Evolutionary conservation across 2,329 filamentous ascomycete genomes (phyloP).

Genomic region (Exophiala lecanii-corni): DNA sequence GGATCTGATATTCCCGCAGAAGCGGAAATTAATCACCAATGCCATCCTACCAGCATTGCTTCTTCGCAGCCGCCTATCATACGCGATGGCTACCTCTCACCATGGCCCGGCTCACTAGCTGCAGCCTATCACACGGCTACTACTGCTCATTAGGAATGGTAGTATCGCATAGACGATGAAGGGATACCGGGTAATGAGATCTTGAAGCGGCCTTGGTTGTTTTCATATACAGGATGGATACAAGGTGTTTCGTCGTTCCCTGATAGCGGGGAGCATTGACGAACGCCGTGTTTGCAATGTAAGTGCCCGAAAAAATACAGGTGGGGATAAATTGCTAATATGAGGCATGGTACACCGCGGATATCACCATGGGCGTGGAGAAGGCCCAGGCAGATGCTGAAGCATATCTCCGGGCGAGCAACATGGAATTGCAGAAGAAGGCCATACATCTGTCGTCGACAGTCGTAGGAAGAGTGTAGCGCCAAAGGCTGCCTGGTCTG

Average conservation of each 20-base stretch:
- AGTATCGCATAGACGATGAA: too few relatives aligned
- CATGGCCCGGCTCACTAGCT: background rate
- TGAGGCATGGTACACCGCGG: slow-evolving; percentile 59
- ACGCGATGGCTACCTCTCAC: background rate
- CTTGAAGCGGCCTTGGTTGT: too few relatives aligned
- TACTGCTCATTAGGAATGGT: too few relatives aligned
- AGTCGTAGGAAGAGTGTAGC: background rate
- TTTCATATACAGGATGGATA: too few relatives aligned
- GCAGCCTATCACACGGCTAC: background rate
- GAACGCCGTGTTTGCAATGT: slow-evolving; percentile 3
- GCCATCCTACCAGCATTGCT: background rate
- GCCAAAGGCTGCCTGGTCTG: background rate
- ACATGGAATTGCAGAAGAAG: slow-evolving; percentile 1
- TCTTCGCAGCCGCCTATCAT: background rate
- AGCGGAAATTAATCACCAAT: background rate
- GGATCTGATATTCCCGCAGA: background rate
- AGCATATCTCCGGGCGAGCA: slow-evolving; percentile 33
- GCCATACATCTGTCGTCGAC: background rate
- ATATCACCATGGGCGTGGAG: slow-evolving; percentile 57
- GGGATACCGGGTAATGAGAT: too few relatives aligned
- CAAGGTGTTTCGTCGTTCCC: too few relatives aligned
- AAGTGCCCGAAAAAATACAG: background rate
- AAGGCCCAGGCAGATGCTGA: slow-evolving; percentile 35
- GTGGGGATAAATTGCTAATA: slow-evolving; percentile 53
- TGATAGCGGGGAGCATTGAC: slow-evolving; percentile 1